Base-by-base conservation (phyloP, 106 monocot genomes). In the Vanilla planifolia region DNA sequence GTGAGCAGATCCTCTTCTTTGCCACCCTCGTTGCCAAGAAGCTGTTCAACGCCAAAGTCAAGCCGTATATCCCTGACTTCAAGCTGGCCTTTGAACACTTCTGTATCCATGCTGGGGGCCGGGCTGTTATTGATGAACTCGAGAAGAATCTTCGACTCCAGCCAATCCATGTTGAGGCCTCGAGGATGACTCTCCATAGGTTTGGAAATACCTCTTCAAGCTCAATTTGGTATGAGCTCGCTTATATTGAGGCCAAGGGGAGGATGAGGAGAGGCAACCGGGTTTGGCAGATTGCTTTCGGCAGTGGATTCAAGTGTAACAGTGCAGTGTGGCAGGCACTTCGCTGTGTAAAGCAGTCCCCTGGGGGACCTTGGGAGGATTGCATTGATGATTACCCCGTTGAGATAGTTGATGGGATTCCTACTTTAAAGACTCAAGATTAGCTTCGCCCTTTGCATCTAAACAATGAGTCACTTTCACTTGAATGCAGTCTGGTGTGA, bases 311-410 rank as follows among this genome's bases (percentile, higher is more conserved):
- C 29, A 71, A 71, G 42, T 63, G 63, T 22, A 55, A 63, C 42
- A 71, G 62, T 30, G 51, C 63, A 3, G 60, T 60, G 16, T 58
- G 67, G 39, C 58, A 73, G 48, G 73, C 93, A 0, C 77, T 85
- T 21, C 40, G 81, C 20, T 77, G 74, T 57, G 77, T 86, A 26
- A 81, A 77, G 48, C 74, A 70, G 9, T 70, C 77, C 0, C 60
- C 70, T 0, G 40, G 63, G 27, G 74, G 70, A 6, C 85, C 85
- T 1, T 86, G 85, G 85, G 59, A 59, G 43, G 85, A 80, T 50
- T 86, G 81, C 73, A 77, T 86, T 14, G 64, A 86, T 32, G 33
- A 45, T 17, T 86, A 86, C 55, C 81, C 81, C 2, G 71, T 86
- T 19, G 51, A 77, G 37, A 73, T 81, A 11, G 63, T 86, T 34